Percentiles rank a stretch among this genome's conserved stretches.
These are phyloP conservation scores for Leccinum subgranulosum DNA, from an alignment of 768 basidiomycete species.

Conservation along the genomic window DNA sequence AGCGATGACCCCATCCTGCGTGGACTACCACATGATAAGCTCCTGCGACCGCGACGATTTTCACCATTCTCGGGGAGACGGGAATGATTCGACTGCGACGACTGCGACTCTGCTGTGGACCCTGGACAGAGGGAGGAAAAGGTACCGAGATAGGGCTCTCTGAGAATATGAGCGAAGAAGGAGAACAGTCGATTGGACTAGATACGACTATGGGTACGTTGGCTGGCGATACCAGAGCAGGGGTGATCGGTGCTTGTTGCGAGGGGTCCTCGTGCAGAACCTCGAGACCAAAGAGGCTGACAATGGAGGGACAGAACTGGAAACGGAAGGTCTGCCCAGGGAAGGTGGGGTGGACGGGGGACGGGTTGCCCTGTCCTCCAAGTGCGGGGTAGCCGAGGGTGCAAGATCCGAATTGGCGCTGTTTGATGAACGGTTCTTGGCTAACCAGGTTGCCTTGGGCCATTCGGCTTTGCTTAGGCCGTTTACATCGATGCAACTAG, in stretches of 20 bases:
- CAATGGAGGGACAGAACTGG: constrained; percentile 21
- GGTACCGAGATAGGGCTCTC: constrained; percentile 25
- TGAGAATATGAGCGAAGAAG: constrained; percentile 1
- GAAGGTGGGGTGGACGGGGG: not conserved
- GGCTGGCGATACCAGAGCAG: not conserved
- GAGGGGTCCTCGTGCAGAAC: constrained; percentile 30
- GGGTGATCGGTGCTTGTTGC: constrained; percentile 15
- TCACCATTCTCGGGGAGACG: constrained; percentile 15
- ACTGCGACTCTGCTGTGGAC: constrained; percentile 11
- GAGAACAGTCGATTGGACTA: too few relatives aligned
- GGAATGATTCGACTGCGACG: constrained; percentile 11
- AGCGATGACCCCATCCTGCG: too few relatives aligned
- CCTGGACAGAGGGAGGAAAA: constrained; percentile 21
- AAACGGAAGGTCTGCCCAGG: constrained; percentile 21
- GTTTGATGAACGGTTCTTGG: not conserved
- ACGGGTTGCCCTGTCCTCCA: not conserved
- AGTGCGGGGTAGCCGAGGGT: not conserved
- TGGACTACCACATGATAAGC: too few relatives aligned
- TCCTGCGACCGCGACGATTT: not conserved
- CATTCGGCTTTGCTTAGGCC: constrained; percentile 44
- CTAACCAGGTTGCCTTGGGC: not conserved
- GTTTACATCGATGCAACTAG: constrained; percentile 5
- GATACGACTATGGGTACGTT: not conserved
- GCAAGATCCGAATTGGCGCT: constrained; percentile 23
- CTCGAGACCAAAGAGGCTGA: constrained; percentile 27